A percentile compares a stretch with the other conserved stretches of the same genome.
phyloP scores from a whole-genome alignment of 202 grass and related monocot genomes.

The Eragrostis tef region DNA sequence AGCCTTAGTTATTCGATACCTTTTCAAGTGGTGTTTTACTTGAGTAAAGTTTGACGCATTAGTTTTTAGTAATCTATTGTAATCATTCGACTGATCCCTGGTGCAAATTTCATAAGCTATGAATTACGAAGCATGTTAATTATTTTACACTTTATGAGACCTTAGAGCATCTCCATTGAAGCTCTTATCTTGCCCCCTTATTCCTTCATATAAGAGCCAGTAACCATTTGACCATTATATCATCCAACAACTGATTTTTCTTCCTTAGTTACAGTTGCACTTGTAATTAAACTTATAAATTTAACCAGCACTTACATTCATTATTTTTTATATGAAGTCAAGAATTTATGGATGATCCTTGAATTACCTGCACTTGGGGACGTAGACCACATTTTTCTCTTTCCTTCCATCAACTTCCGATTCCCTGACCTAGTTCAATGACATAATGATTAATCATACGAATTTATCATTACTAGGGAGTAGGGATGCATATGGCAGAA shows the following conservation, averaged over 20 bases:
- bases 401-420: slow-evolving; percentile 76
- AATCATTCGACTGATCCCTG: slow-evolving; percentile 28
- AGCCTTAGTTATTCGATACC: slow-evolving; percentile 23
- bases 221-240: slow-evolving; percentile 7
- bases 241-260: neutral
- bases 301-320: slow-evolving; percentile 11
- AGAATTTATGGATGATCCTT: slow-evolving; percentile 10
- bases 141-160: no score
- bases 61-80: neutral
- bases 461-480: slow-evolving; percentile 27
- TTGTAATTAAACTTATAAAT: slow-evolving; percentile 20
- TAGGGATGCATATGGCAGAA: neutral
- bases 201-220: no score
- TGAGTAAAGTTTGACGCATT: slow-evolving; percentile 47
- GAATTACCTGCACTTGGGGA: slow-evolving; percentile 95
- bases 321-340: neutral
- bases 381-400: slow-evolving; percentile 94
- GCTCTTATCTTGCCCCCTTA: no score
- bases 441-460: slow-evolving; percentile 62
- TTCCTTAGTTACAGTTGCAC: slow-evolving; percentile 9
- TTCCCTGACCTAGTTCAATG: slow-evolving; percentile 75
- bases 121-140: slow-evolving; percentile 1
- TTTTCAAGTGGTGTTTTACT: slow-evolving; percentile 51
- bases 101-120: neutral
- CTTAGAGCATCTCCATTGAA: no score